phyloP scores from a whole-genome alignment of 2,329 filamentous ascomycete genomes.

The Colletotrichum sp. region DNA sequence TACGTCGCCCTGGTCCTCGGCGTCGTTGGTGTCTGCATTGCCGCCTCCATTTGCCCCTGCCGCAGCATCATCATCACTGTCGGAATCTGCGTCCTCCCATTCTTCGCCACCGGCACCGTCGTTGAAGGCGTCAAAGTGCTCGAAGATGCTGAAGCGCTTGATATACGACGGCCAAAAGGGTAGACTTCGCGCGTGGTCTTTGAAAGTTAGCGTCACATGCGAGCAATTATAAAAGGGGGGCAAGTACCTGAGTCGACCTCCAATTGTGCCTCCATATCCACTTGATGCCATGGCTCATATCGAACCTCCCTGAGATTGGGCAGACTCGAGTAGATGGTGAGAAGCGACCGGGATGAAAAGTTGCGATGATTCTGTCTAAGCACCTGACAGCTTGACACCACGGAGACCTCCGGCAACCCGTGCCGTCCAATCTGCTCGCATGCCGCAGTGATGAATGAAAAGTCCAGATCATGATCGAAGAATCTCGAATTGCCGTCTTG shows the following conservation, averaged over 20 bases:
- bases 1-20: not conserved
- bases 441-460: conserved; percentile 22
- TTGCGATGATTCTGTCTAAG: conserved; percentile 26
- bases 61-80: not conserved
- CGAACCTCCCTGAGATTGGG: conserved; percentile 22
- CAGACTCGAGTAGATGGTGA: conserved; percentile 25
- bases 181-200: conserved; percentile 23
- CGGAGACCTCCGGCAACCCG: conserved; percentile 25
- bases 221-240: not conserved
- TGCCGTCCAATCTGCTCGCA: conserved; percentile 22
- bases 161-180: conserved; percentile 25
- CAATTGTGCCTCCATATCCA: conserved; percentile 20
- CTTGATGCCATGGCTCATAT: conserved; percentile 26
- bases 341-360: conserved; percentile 23
- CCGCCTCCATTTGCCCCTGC: not conserved
- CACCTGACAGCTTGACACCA: conserved; percentile 23
- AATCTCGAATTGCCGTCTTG: conserved; percentile 28
- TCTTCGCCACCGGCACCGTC: not conserved
- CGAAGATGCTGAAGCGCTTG: conserved; percentile 25
- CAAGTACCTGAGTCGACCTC: conserved; percentile 22
- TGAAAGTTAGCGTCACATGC: not conserved
- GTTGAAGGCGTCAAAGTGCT: conserved; percentile 22
- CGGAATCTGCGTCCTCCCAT: conserved; percentile 18
- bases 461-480: conserved; percentile 28
- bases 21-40: not conserved